Base-by-base conservation (phyloP, 2,329 filamentous ascomycete genomes). In the Ophiostoma angusticollis region DNA sequence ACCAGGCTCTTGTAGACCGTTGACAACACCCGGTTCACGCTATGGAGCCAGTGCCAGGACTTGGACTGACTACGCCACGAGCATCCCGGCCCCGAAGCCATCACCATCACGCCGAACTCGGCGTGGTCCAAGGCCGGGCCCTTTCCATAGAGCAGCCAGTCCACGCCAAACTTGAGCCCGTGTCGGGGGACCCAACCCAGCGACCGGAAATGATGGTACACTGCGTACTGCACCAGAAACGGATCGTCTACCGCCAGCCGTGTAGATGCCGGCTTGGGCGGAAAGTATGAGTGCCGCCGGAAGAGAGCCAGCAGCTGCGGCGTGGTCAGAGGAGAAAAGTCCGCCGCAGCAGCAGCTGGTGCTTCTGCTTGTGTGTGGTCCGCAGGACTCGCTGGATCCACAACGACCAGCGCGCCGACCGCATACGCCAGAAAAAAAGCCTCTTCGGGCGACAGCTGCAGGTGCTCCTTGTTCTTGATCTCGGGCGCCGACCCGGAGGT, bases 161-260 rank as follows among this genome's bases (percentile, higher is more conserved):
- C 91, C 9, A 86, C 83, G 17, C 84, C 84, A 51, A 98, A 98
- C 54, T 98, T 98, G 55, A 93, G 79, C 25, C 91, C 93, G 5
- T 83, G 78, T 12, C 93, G 80, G 1, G 93, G 81, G 1, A 95
- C 84, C 89, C 91, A 98, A 18, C 91, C 91, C 0, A 96, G 68
- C 0, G 86, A 93, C 27, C 91, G 80, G 62, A 94, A 98, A 56
- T 98, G 89, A 55, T 98, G 91, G 57, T 94, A 98, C 14, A 84
- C 84, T 11, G 77, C 78, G 53, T 96, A 98, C 42, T 84, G 79
- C 1, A 94, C 58, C 16, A 96, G 63, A 58, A 98, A 98, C 0
- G 75, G 71, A 51, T 93, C 84, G 55, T 94, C 85, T 0, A 85
- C 76, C 59, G 31, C 12, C 12, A 37, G 33, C 9, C n/a, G n/a